phyloP scores from a whole-genome alignment of 495 filamentous ascomycete species.

The Tuber calosporum region DNA sequence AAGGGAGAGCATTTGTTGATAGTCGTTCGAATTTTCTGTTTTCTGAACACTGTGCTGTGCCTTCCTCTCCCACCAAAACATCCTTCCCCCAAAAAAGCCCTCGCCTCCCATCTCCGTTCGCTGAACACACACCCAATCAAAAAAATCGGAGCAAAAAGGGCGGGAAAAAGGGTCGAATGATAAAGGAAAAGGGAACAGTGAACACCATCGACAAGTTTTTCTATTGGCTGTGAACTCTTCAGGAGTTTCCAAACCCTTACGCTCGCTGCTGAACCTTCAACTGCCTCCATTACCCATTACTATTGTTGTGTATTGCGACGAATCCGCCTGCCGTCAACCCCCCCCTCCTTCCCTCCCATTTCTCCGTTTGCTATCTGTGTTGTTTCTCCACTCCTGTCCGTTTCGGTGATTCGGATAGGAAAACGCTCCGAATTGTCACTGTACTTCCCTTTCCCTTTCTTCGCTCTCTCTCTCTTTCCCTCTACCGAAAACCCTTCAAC shows the following conservation, averaged over 20 bases:
- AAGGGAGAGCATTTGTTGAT: background rate
- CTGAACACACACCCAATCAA: background rate
- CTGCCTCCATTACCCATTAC: slow-evolving; percentile 18
- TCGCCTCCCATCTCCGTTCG: background rate
- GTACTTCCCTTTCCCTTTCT: background rate
- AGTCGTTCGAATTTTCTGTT: background rate
- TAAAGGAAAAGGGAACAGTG: background rate
- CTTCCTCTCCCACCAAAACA: background rate
- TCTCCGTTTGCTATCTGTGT: slow-evolving; percentile 19
- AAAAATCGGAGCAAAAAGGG: background rate
- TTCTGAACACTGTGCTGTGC: background rate
- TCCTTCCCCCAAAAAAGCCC: background rate
- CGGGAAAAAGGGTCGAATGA: background rate
- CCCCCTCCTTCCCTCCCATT: background rate
- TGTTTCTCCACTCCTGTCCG: slow-evolving; percentile 24
- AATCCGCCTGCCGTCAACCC: background rate
- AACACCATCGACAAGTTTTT: slow-evolving; percentile 8
- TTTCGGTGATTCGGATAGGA: slow-evolving; percentile 31
- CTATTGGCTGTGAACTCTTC: slow-evolving; percentile 6
- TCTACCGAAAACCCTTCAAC: background rate
- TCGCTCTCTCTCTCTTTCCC: slow-evolving; percentile 21
- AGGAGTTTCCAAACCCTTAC: slow-evolving; percentile 11
- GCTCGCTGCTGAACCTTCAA: slow-evolving; percentile 15
- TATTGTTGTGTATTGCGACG: slow-evolving; percentile 19
- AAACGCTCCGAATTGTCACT: slow-evolving; percentile 24